A percentile compares a stretch with the other conserved stretches of the same genome.
Conservation (phyloP, 164 flowering plant species). For the Buxus sempervirens region DNA sequence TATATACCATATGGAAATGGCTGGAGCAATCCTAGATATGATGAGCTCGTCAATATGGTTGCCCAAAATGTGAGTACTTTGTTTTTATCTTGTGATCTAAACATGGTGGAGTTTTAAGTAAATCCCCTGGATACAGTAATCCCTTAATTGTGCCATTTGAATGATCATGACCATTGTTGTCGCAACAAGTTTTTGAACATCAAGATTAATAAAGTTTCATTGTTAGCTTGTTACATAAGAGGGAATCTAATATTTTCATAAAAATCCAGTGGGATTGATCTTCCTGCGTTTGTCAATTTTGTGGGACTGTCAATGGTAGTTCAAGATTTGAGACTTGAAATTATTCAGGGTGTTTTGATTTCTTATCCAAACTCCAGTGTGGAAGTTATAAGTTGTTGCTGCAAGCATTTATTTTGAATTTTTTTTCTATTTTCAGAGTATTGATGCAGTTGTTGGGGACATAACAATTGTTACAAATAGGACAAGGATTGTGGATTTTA, state of each 20-base stretch:
- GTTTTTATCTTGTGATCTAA: not conserved
- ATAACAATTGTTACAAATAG: conserved; percentile 75
- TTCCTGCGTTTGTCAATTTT: not conserved
- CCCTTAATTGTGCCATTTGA: not conserved
- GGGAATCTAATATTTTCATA: not conserved
- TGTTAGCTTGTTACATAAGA: too few relatives aligned
- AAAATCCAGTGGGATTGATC: not conserved
- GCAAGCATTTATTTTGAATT: conserved; percentile 3
- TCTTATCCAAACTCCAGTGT: not conserved
- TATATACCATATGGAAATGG: conserved; percentile 73
- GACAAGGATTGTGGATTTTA: conserved; percentile 81
- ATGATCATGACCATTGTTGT: not conserved
- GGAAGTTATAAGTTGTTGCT: not conserved
- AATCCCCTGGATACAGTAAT: too few relatives aligned
- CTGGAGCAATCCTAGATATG: conserved; percentile 48
- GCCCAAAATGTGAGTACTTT: conserved; percentile 54
- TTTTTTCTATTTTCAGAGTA: conserved; percentile 41
- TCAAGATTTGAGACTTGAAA: not conserved
- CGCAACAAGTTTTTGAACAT: too few relatives aligned
- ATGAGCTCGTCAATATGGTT: conserved; percentile 50
- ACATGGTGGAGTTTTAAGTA: not conserved
- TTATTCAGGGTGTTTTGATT: not conserved
- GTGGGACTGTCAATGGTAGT: not conserved
- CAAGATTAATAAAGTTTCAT: too few relatives aligned
- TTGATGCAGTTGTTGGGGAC: conserved; percentile 94